phyloP scores from a whole-genome alignment of 2,329 filamentous ascomycete genomes.

The Trichoderma atrobrunneum region DNA sequence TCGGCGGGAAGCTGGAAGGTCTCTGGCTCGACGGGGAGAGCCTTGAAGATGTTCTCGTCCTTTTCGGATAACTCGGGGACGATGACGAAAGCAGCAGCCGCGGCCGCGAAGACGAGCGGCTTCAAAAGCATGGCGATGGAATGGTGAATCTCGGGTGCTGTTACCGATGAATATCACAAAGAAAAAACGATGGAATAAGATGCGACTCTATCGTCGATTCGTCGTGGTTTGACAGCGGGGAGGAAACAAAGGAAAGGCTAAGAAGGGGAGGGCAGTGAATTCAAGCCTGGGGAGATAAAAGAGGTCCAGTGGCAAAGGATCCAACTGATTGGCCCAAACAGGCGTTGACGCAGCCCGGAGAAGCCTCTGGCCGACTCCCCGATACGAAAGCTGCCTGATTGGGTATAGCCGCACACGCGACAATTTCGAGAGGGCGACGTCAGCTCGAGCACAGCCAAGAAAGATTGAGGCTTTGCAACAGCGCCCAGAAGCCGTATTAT shows the following conservation, averaged over 20 bases:
- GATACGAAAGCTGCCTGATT: conserved; percentile 4
- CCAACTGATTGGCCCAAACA: background rate
- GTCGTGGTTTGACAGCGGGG: background rate
- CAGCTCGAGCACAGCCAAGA: background rate
- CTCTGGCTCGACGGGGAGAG: conserved; percentile 36
- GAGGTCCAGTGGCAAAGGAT: background rate
- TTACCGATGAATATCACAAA: background rate
- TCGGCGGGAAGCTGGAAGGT: conserved; percentile 38
- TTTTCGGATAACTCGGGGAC: conserved; percentile 47
- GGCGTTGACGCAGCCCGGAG: background rate
- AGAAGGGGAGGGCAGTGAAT: background rate
- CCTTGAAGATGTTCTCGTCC: conserved; percentile 43
- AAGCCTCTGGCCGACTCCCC: background rate
- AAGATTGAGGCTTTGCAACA: background rate
- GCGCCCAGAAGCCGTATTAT: background rate
- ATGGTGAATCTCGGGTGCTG: background rate
- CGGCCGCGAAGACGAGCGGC: conserved; percentile 34
- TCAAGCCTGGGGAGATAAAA: background rate
- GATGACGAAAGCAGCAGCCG: conserved; percentile 50
- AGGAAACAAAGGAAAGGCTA: background rate
- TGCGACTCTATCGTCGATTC: background rate
- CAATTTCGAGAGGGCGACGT: background rate
- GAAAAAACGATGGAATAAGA: background rate
- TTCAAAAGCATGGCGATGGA: conserved; percentile 33
- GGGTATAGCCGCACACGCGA: background rate